phyloP scores from a whole-genome alignment of 306 rosid genomes.

The peach (Prunus persica) region Prunus_persica_NCBIv2 NC_034015.1:16032501-16033000 shows the following conservation, averaged over 20 bases:
- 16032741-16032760: neutral
- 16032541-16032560: neutral
- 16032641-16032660: constrained; percentile 34
- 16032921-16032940: neutral
- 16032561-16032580: constrained; percentile 1
- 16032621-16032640: constrained; percentile 36
- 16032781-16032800: neutral
- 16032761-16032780: neutral
- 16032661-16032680: constrained; percentile 34
- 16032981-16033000: neutral
- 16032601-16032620: constrained; percentile 37
- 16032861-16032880: neutral
- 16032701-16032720: neutral
- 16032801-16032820: neutral
- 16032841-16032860: neutral
- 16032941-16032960: neutral
- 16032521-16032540: neutral
- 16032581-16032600: constrained; percentile 42
- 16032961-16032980: neutral
- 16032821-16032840: neutral
- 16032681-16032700: constrained; percentile 34
- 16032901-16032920: neutral
- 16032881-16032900: neutral
- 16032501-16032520: constrained; percentile 36
- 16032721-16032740: neutral